Base-by-base conservation (phyloP, 352 stramenopile species). In the Globisporangium perplexum region DNA sequence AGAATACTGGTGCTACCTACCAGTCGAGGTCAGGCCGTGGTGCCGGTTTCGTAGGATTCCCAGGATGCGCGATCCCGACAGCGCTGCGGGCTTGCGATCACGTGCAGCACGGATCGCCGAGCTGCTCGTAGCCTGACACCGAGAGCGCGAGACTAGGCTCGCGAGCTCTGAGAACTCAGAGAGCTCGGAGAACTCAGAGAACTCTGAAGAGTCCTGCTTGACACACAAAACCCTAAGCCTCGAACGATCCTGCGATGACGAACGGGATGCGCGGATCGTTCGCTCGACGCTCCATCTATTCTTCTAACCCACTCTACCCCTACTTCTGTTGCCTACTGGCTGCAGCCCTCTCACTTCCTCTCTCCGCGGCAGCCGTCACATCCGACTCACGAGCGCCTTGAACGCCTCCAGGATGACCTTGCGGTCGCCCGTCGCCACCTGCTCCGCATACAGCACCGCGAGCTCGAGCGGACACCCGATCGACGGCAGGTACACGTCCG, bases 361-460 rank as follows among this genome's bases (percentile, higher is more conserved):
- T 46, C 41, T 46, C 11, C 28, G 11, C 39, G 23, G 7, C 2
- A 22, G 24, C 36, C 3, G 8, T 65, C 44, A 71, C 68, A 86
- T 80, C 26, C 72, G 65, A 28, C 65, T 66, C 50, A 87, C 71
- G 41, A 92, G 62, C 41, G 69, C 65, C 61, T 88, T 89, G 65
- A 88, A 93, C 47, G 71, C 71, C 35, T 60, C 67, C 39, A 75
- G 57, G 43, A 90, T 90, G 38, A 71, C 62, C 62, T 87, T 82
- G 46, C 77, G 73, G 60, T 93, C 69, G 51, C 70, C 74, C 0
- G 73, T 79, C 0, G 68, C 71, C 22, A 93, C 65, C 28, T 85
- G 69, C 24, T 86, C 74, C 3, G 68, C 63, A 59, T 90, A 93
- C n/a, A 68, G 53, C 14, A 67, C 57, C 20, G 77, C 79, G 1